A percentile compares a stretch with the other conserved stretches of the same genome.
Evolutionary conservation across 2,329 filamentous ascomycete species (phyloP).

Genomic region (Paecilomyces formosus): DNA sequence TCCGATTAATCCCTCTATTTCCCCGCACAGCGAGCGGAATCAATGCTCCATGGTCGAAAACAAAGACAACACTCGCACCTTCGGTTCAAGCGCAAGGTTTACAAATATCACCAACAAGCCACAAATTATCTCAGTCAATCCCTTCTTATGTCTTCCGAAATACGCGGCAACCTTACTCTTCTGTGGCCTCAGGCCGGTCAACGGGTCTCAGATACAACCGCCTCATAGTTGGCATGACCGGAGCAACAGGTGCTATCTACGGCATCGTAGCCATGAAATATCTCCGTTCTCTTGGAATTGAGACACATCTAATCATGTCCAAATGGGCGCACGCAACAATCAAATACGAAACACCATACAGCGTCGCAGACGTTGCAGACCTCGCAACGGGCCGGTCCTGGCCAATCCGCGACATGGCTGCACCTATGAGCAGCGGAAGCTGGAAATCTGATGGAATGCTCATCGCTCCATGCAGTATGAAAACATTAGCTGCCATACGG

Average conservation of each 20-base stretch:
- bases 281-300: conserved; percentile 15
- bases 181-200: neutral
- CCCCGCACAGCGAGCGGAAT: neutral
- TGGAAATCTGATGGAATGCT: conserved; percentile 35
- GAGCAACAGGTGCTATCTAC: conserved; percentile 22
- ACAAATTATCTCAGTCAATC: neutral
- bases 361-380: conserved; percentile 2
- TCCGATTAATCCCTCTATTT: neutral
- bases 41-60: neutral
- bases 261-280: conserved; percentile 17
- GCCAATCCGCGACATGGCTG: conserved; percentile 15
- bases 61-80: neutral
- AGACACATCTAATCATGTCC: conserved; percentile 19
- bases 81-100: neutral
- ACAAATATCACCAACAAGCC: neutral
- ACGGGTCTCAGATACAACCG: neutral
- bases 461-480: conserved; percentile 39
- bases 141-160: neutral
- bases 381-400: conserved; percentile 9
- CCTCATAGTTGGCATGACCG: conserved; percentile 22
- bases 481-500: conserved; percentile 35
- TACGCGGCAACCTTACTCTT: neutral
- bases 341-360: conserved; percentile 11
- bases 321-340: conserved; percentile 22
- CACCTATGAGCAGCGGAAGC: conserved; percentile 14